Base-by-base conservation (phyloP, 495 filamentous ascomycete species). In the Trichoderma parareesei region DNA sequence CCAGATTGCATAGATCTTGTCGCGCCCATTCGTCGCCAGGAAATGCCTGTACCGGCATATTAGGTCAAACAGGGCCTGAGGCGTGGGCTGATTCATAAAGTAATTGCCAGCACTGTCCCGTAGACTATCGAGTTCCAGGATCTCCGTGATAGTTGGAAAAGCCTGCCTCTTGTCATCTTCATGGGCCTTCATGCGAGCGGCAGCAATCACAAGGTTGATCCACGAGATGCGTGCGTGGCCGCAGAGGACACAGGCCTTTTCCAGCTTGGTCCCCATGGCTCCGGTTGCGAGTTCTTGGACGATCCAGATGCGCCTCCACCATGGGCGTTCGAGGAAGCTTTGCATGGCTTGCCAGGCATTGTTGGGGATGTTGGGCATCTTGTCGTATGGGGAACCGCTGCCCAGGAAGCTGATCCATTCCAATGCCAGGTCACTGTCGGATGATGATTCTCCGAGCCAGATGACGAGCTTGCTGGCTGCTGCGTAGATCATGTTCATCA, bases 1-100 rank as follows among this genome's bases (percentile, higher is more conserved):
- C 49, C 49, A 57, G 49, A 57, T 57, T 27, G 49, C 49, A 33
- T 57, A 57, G 33, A 57, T 57, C 49, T 57, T 57, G 18, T 57
- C 49, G 4, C 49, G 49, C 49, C 16, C 16, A 14, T 57, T 33
- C 10, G 49, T 16, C 5, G 49, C 49, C 20, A 33, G 18, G 20
- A 57, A 57, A 20, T 27, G 20, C 3, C 49, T 11, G 35, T 57
- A 57, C 20, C 49, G 49, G 16, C 49, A 57, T 4, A 57, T 33
- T 10, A 57, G 20, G 13, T 57, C 49, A 35, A 57, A 57, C 18
- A 10, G 35, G 18, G 49, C 49, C 16, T 57, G 18, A 14, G 27
- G 9, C 18, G 18, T 33, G 33, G 49, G 49, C 49, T 18, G 44
- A 14, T 35, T 27, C 4, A 33, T 1, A 33, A 57, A 14, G 27